phyloP scores from a whole-genome alignment of 768 basidiomycete genomes.

The Kwoniella botswanensis region DNA sequence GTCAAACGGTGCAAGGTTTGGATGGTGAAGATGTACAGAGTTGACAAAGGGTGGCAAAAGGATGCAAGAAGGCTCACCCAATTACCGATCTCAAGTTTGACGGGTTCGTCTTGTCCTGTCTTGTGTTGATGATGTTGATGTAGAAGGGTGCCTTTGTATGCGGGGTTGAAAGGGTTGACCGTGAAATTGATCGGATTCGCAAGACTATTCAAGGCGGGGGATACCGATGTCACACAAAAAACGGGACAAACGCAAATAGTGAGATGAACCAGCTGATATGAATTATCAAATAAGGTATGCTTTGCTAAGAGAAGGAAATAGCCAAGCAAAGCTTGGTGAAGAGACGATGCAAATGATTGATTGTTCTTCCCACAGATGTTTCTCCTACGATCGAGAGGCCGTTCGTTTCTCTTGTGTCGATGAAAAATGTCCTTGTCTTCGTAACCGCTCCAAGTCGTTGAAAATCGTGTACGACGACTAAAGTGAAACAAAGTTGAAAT shows the following conservation, averaged over 20 bases:
- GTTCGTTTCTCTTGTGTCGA: too few species aligned
- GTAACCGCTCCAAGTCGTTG: too few species aligned
- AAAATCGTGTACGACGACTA: constrained; percentile 7
- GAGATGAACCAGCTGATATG: neutral
- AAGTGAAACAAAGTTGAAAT: neutral
- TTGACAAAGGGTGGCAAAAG: constrained; percentile 8
- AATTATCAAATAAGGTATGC: neutral
- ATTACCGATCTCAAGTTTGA: neutral
- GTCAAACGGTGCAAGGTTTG: neutral
- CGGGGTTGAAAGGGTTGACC: neutral
- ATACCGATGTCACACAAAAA: neutral
- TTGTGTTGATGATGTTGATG: neutral
- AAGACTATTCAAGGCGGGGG: neutral
- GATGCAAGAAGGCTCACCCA: constrained; percentile 2
- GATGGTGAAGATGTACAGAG: neutral
- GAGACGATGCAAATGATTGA: too few species aligned
- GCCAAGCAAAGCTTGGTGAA: neutral
- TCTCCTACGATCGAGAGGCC: neutral
- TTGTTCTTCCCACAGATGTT: neutral
- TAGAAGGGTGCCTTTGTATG: constrained; percentile 3
- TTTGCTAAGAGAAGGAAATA: neutral
- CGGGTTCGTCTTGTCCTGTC: neutral
- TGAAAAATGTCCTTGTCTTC: too few species aligned
- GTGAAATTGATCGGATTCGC: neutral
- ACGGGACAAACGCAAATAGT: neutral